These are phyloP conservation scores for Garcia nutans DNA, from an alignment of 345 rosid species.

Conservation along the genomic window DNA sequence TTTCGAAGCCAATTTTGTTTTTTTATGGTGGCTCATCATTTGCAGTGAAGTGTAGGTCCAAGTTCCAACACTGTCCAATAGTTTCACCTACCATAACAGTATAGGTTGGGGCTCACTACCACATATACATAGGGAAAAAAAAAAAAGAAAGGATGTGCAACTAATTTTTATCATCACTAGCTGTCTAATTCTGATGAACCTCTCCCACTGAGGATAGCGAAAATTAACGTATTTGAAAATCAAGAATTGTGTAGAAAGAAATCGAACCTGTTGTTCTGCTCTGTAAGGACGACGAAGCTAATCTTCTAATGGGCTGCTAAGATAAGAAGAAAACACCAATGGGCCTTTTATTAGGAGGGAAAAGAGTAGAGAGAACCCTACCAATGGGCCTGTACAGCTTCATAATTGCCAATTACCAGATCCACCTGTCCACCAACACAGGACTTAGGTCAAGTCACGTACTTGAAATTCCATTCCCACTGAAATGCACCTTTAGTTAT, in stretches of 20 bases:
- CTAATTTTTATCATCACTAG: not conserved
- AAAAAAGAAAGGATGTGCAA: not conserved
- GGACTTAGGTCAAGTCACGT: not conserved
- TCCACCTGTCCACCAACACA: not conserved
- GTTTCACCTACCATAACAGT: not conserved
- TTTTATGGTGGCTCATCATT: conserved; percentile 12
- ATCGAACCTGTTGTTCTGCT: not conserved
- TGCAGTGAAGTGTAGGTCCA: conserved; percentile 1
- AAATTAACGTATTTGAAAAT: not conserved
- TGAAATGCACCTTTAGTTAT: too few relatives aligned
- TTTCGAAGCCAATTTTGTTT: not conserved
- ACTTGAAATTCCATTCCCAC: too few relatives aligned
- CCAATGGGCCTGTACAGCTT: not conserved
- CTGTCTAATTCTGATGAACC: too few relatives aligned
- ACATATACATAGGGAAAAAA: not conserved
- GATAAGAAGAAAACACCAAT: not conserved
- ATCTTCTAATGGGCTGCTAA: not conserved
- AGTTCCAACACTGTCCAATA: not conserved
- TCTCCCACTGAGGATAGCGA: too few relatives aligned
- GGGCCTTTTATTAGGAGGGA: too few relatives aligned
- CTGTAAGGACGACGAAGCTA: not conserved
- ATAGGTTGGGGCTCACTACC: not conserved
- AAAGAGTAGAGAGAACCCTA: not conserved
- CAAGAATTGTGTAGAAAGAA: not conserved
- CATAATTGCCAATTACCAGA: not conserved